Conservation (phyloP, 2,329 filamentous ascomycete species). For the Fusarium staphyleae region DNA sequence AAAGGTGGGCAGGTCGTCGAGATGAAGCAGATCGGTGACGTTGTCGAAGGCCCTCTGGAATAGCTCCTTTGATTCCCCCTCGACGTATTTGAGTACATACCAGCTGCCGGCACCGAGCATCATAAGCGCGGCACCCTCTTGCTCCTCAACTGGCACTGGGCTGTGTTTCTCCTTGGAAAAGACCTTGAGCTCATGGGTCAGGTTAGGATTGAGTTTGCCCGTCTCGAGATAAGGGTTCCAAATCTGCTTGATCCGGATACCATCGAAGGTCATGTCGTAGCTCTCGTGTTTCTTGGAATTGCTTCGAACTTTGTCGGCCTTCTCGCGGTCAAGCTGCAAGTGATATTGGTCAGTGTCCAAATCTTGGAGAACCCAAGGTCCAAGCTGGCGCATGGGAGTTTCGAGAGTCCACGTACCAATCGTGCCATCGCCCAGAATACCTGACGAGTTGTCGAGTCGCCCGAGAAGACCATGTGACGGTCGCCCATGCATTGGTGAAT, state of each 20-base stretch:
- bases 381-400: no score
- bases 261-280: slow-evolving; percentile 50
- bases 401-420: slow-evolving; percentile 32
- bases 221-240: slow-evolving; percentile 70
- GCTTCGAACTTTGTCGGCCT: slow-evolving; percentile 17
- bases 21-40: slow-evolving; percentile 32
- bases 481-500: slow-evolving; percentile 60
- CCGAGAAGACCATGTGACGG: slow-evolving; percentile 64
- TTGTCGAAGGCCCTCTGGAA: slow-evolving; percentile 36
- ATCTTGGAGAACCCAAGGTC: background rate
- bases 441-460: slow-evolving; percentile 66
- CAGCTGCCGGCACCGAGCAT: slow-evolving; percentile 41
- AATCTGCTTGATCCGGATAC: slow-evolving; percentile 61
- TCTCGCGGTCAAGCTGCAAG: slow-evolving; percentile 35
- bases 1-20: slow-evolving; percentile 31
- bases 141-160: slow-evolving; percentile 18
- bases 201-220: slow-evolving; percentile 35
- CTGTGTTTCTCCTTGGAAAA: slow-evolving; percentile 32
- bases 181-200: slow-evolving; percentile 35
- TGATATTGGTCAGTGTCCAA: background rate
- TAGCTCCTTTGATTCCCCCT: slow-evolving; percentile 15
- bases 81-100: slow-evolving; percentile 25
- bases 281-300: slow-evolving; percentile 19
- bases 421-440: slow-evolving; percentile 61
- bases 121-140: slow-evolving; percentile 33